Percentiles rank a stretch among this genome's conserved stretches.
These are phyloP conservation scores for Umbellularia californica DNA, from an alignment of 164 flowering plant species.

Conservation along the genomic window DNA sequence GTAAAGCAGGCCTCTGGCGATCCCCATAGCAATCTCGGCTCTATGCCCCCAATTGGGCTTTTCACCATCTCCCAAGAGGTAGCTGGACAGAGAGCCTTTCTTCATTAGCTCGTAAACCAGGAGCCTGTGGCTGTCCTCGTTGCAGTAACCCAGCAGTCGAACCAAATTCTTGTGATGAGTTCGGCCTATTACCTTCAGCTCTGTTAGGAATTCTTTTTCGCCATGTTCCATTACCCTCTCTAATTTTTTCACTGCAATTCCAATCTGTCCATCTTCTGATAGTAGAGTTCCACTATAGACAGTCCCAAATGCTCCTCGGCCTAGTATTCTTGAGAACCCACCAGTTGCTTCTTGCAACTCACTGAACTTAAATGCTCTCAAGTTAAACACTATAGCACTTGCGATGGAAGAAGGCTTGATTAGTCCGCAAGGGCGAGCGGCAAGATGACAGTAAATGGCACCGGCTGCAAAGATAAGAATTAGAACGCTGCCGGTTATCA, in stretches of 20 bases:
- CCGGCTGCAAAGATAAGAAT: neutral
- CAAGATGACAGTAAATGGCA: neutral
- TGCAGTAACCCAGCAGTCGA: neutral
- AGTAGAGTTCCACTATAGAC: conserved; percentile 22
- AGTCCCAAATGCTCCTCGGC: conserved; percentile 27
- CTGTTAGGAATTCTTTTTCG: conserved; percentile 27
- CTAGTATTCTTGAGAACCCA: conserved; percentile 19
- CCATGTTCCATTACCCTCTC: conserved; percentile 22
- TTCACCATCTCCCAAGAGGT: conserved; percentile 17
- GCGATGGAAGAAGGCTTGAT: neutral
- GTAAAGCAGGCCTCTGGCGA: conserved; percentile 22
- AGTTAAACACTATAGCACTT: conserved; percentile 7
- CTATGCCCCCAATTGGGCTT: conserved; percentile 26
- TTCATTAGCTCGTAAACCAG: conserved; percentile 23
- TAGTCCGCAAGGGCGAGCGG: neutral
- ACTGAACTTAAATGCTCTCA: conserved; percentile 21
- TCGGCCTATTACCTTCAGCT: conserved; percentile 25
- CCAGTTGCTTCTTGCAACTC: conserved; percentile 27
- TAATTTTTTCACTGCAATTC: conserved; percentile 27
- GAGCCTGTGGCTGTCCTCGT: conserved; percentile 16
- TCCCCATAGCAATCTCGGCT: conserved; percentile 17
- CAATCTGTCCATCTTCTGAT: conserved; percentile 11
- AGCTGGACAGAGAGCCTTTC: conserved; percentile 15
- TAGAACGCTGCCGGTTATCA: neutral
- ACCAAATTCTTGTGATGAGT: conserved; percentile 30